These are phyloP conservation scores for Lavandula angustifolia DNA, from an alignment of 257 asterid genomes.

Conservation along the genomic window DNA sequence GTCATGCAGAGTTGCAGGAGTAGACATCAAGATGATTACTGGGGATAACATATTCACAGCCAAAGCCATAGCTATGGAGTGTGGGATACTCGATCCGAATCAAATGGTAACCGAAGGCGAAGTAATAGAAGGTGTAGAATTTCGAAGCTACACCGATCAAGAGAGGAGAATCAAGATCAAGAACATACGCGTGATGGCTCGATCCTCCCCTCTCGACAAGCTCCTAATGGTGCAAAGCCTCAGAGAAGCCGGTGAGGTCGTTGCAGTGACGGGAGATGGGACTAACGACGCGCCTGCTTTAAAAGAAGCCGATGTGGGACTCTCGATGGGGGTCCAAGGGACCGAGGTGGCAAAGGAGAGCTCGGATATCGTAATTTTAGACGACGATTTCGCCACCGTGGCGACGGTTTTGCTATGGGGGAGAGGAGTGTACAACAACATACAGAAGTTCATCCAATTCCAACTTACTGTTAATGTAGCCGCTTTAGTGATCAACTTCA, in stretches of 20 bases:
- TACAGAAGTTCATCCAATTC: slow-evolving; percentile 71
- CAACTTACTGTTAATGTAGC: slow-evolving; percentile 74
- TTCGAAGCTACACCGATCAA: slow-evolving; percentile 41
- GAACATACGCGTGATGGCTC: slow-evolving; percentile 58
- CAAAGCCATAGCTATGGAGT: slow-evolving; percentile 60
- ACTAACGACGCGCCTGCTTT: slow-evolving; percentile 59
- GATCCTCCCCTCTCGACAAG: slow-evolving; percentile 63
- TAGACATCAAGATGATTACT: slow-evolving; percentile 61
- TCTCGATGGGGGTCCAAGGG: slow-evolving; percentile 66
- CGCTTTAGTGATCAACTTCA: slow-evolving; percentile 60
- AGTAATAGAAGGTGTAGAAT: slow-evolving; percentile 57
- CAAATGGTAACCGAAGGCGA: slow-evolving; percentile 28
- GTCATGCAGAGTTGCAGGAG: slow-evolving; percentile 56
- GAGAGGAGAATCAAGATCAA: slow-evolving; percentile 44
- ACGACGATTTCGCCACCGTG: slow-evolving; percentile 58
- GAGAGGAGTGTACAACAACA: slow-evolving; percentile 60
- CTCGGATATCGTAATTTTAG: slow-evolving; percentile 69
- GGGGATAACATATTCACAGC: slow-evolving; percentile 64
- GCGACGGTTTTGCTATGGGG: slow-evolving; percentile 75
- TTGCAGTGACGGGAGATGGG: slow-evolving; percentile 71
- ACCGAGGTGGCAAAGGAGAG: slow-evolving; percentile 65
- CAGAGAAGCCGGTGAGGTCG: slow-evolving; percentile 63
- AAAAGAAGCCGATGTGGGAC: slow-evolving; percentile 67
- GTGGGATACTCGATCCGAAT: slow-evolving; percentile 53
- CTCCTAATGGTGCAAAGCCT: slow-evolving; percentile 54